phyloP scores from a whole-genome alignment of 2,329 filamentous ascomycete species.

The Cyclaneusma minus region DNA sequence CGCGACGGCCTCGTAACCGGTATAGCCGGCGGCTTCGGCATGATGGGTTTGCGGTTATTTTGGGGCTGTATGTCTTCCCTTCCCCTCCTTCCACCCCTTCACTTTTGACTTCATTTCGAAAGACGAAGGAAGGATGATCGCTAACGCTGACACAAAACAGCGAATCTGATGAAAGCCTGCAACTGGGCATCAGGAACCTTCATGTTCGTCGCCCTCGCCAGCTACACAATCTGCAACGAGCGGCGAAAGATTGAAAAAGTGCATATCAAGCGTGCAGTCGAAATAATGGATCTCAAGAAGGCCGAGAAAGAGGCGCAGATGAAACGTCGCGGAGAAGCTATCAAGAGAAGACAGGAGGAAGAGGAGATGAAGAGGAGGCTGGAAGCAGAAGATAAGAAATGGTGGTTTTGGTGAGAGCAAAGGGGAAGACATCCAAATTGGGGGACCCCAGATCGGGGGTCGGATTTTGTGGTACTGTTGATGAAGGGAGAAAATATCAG shows the following conservation, averaged over 20 bases:
- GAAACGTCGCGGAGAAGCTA: constrained; percentile 1
- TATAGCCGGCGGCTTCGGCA: constrained; percentile 62
- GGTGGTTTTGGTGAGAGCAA: constrained; percentile 4
- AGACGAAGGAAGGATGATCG: background rate
- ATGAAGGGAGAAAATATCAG: background rate
- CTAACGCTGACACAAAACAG: constrained; percentile 19
- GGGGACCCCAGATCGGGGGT: too few relatives aligned
- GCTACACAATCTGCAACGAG: constrained; percentile 76
- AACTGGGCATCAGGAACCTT: constrained; percentile 82
- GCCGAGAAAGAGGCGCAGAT: constrained; percentile 39
- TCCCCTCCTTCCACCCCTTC: too few relatives aligned
- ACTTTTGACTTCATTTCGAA: constrained; percentile 1
- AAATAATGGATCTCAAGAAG: constrained; percentile 63
- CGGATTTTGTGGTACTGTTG: background rate
- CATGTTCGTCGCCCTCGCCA: constrained; percentile 48
- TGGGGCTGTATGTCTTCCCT: constrained; percentile 55
- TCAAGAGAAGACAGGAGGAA: constrained; percentile 21
- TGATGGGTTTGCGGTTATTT: constrained; percentile 61
- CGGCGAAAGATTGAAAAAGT: constrained; percentile 58
- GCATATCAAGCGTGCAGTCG: constrained; percentile 73
- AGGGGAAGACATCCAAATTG: too few relatives aligned
- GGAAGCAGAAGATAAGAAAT: constrained; percentile 23
- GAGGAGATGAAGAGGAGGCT: constrained; percentile 25
- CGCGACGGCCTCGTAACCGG: constrained; percentile 70
- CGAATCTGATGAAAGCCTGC: constrained; percentile 47